Evolutionary conservation across 768 basidiomycete species (phyloP), one percentile per base, ranked within the genome.

Genomic region (Cantharellus cinnabarinus): DNA sequence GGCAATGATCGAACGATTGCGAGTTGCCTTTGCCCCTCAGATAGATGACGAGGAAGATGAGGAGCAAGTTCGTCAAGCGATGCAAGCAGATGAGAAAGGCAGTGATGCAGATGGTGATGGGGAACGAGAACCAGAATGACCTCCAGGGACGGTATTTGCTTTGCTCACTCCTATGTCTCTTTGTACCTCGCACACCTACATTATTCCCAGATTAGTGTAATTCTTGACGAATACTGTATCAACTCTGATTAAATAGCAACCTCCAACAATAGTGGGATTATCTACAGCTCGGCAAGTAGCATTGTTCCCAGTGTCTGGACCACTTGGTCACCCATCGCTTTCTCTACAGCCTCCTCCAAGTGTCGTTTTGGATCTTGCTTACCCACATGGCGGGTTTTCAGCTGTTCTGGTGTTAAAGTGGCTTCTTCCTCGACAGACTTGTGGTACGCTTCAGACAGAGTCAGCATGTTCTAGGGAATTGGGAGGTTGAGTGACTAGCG

Each of bases 301-400:
- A 94, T 94, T 64, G 90, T 94, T 44, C 88, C 93, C 62, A 97
- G 71, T 67, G 86, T 93, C 73, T 95, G 93, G 50, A 91, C 85
- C 58, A 97, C 90, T 70, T 97, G 93, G 70, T 95, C 84, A 2
- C 90, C 91, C 83, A 99, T 97, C 1, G 93, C 91, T 71, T 86
- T 89, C 73, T 98, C 95, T 3, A 97, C 95, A 38, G 88, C 86
- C 71, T 97, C 95, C 66, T 94, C 91, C 63, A 99, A 70, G 74
- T 99, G 95, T 64, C 95, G 80, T 73, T 99, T 99, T 41, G 95
- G 95, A 71, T 97, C 93, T 66, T 93, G 88, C 70, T 94, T 95
- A 60, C 93, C 93, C 65, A 97, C 90, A 70, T 95, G 93, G 64
- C 95, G 81, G 56, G 93, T 97, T 74, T 95, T 95, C 41, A 98